Base-by-base conservation (phyloP, 1,139 yeast genomes). In the Blastobotrys aristatus region DNA sequence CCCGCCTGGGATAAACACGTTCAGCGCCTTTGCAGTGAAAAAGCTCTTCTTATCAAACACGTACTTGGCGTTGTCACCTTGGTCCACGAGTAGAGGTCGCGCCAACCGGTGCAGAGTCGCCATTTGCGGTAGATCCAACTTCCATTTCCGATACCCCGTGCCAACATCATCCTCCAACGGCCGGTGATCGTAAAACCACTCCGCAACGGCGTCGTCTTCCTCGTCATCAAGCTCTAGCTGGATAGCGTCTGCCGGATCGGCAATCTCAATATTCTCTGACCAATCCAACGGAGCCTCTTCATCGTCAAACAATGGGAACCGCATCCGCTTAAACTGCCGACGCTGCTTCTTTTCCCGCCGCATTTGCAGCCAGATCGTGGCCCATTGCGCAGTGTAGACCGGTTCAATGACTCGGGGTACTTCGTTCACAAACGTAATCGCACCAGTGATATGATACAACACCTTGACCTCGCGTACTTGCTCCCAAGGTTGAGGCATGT, bases 401-500 rank as follows among this genome's bases (percentile, higher is more conserved):
- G 97, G 96, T 60, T 87, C 96, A 18, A 89, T 84, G 2, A 92
- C 97, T 55, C 95, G 72, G 0, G 98, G 97, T 2, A 78, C 75
- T 63, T 92, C 97, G 62, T 92, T 84, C 21, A 94, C 96, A 72
- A 94, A 89, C 0, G 98, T 89, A 26, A 94, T 85, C 13, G 98
- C 97, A 14, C 98, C 98, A 0, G 95, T 81, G 18, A 79, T 76
- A 61, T 92, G 99, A 62, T 92, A 92, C 39, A 92, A 67, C 7
- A 92, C 97, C 52, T 79, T 80, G 11, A 94, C 98, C 48, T 86
- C 95, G 51, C 86, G 85, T 1, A 77, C 71, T 51, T 79, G 79
- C 64, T 94, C 97, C 99, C 99, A 94, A 1, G 99, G 99, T 63
- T 89, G 96, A 0, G 99, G 99, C 92, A 94, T 92, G 59, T 89